phyloP scores from a whole-genome alignment of 2,329 filamentous ascomycete species.

The Penicillium italicum region DNA sequence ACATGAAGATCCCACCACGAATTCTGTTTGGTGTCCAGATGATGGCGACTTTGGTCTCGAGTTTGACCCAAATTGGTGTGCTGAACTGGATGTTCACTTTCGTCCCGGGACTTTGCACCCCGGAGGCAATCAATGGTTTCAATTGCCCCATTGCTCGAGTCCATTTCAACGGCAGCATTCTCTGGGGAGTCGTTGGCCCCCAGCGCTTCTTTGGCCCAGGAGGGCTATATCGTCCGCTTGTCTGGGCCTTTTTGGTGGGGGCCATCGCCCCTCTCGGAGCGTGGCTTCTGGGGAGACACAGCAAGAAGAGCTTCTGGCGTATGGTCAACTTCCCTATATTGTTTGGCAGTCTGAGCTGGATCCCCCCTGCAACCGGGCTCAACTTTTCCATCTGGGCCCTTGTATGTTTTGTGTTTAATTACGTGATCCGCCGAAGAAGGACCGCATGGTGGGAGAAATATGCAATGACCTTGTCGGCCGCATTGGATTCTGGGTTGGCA shows the following conservation, averaged over 20 bases:
- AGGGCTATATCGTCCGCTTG: slow-evolving; percentile 69
- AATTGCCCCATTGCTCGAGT: slow-evolving; percentile 83
- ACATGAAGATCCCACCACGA: slow-evolving; percentile 60
- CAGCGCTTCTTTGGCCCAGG: slow-evolving; percentile 73
- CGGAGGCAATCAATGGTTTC: slow-evolving; percentile 78
- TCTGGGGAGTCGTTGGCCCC: slow-evolving; percentile 86
- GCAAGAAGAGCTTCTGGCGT: slow-evolving; percentile 59
- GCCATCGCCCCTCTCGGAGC: slow-evolving; percentile 69
- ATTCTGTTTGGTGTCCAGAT: slow-evolving; percentile 60
- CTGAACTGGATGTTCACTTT: slow-evolving; percentile 87
- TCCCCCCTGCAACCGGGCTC: slow-evolving; percentile 77
- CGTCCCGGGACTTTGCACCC: slow-evolving; percentile 72
- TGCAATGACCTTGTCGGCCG: slow-evolving; percentile 82
- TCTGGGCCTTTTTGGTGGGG: slow-evolving; percentile 79
- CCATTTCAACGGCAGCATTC: slow-evolving; percentile 84
- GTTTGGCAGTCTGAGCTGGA: slow-evolving; percentile 80
- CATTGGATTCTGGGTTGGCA: slow-evolving; percentile 76
- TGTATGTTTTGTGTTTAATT: slow-evolving; percentile 81
- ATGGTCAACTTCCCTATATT: slow-evolving; percentile 80
- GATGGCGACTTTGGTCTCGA: slow-evolving; percentile 63
- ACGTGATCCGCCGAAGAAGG: slow-evolving; percentile 64
- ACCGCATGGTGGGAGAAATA: slow-evolving; percentile 88
- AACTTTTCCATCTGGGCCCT: slow-evolving; percentile 87
- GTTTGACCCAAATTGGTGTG: slow-evolving; percentile 75
- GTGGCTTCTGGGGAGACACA: slow-evolving; percentile 64